Evolutionary conservation across 176 grass and related monocot species (phyloP), one percentile per base, ranked within the genome.

Genomic region (Raddia distichophylla): DNA sequence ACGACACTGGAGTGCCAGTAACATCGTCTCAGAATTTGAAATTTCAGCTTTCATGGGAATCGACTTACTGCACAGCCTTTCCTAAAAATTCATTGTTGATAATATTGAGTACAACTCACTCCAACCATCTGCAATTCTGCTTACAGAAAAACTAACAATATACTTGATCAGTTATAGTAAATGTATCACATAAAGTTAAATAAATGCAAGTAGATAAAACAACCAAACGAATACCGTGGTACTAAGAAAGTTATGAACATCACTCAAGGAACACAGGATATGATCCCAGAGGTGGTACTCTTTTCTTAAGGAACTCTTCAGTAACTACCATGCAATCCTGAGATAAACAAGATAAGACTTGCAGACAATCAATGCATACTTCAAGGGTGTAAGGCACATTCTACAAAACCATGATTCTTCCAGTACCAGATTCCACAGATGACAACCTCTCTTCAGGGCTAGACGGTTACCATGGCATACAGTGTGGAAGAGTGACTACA

Each of bases 41-140:
- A 64, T n/a, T 64, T 16, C 22, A 76, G 62, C 43, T 43, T 84
- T 63, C 65, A 35, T 63, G 79, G 35, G 58, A 35, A 73, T 67
- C 5, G 2, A 78, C 34, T 65, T 60, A 73, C 49, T 67, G 51
- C 69, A 43, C 51, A 50, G 6, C 47, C 74, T 48, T 74, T 40
- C 32, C 51, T 59, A 11, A 65, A 35, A 47, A 79, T 2, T 22
- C 15, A 18, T 27, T 73, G 10, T 69, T 68, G 19, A 8, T 34
- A 73, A 6, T 40, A 73, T 44, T 47, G 49, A 22, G 22, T 45
- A 74, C 15, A 50, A 33, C 53, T 17, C 20, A 17, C n/a, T 58
- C 77, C 45, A 66, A 43, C 7, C 35, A 20, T 60, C 52, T 73
- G 51, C 44, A 73, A 52, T 60, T 68, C 18, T 54, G 40, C 47